Evolutionary conservation across 306 rosid species (phyloP).

Genomic region (Luffa acutangula): DNA sequence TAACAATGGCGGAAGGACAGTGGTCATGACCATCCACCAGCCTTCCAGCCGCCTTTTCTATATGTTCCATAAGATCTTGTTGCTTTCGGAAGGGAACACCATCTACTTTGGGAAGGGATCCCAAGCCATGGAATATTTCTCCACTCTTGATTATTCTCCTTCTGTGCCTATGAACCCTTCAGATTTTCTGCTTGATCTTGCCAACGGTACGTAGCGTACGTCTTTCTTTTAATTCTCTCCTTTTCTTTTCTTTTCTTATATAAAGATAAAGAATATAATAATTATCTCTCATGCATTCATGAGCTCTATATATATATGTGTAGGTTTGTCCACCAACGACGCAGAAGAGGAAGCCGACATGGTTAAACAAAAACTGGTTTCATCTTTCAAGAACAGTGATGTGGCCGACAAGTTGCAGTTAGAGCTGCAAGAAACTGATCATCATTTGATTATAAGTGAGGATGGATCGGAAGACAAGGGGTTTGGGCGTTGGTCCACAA

Average conservation of each 20-base stretch:
- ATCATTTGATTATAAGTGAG: neutral
- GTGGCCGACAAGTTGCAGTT: constrained; percentile 19
- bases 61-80: constrained; percentile 56
- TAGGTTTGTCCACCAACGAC: constrained; percentile 36
- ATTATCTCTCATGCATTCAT: too few species aligned
- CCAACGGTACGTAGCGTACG: constrained; percentile 52
- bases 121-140: constrained; percentile 47
- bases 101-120: constrained; percentile 62
- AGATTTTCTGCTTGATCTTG: constrained; percentile 69
- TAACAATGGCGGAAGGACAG: constrained; percentile 37
- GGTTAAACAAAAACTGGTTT: constrained; percentile 28
- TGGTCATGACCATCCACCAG: constrained; percentile 77
- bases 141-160: constrained; percentile 41
- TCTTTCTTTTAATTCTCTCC: neutral
- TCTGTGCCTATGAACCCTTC: constrained; percentile 65
- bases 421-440: constrained; percentile 10
- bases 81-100: constrained; percentile 51
- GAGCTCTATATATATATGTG: neutral
- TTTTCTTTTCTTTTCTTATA: too few species aligned
- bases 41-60: constrained; percentile 68
- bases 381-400: constrained; percentile 19
- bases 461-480: constrained; percentile 18
- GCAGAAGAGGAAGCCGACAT: constrained; percentile 16
- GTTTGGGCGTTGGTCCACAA: constrained; percentile 45
- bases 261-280: too few species aligned